A percentile compares a stretch with the other conserved stretches of the same genome.
Conservation (phyloP, 805 yeast genomes). For the Candida corydali region DNA sequence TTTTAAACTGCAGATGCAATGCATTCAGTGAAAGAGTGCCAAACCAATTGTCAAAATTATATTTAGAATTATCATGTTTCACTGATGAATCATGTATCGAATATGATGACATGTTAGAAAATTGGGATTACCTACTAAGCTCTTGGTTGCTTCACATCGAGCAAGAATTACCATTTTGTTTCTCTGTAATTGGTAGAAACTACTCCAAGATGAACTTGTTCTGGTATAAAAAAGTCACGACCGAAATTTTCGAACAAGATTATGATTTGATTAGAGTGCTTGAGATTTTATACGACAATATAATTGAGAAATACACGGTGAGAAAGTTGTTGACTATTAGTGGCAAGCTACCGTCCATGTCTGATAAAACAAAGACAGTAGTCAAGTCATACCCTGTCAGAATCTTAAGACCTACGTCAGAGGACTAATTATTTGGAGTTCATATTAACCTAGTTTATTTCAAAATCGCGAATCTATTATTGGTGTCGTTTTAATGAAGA, state of each 20-base stretch:
- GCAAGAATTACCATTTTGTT: conserved; percentile 23
- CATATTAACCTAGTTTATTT: too few relatives aligned
- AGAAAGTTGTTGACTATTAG: neutral
- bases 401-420: too few relatives aligned
- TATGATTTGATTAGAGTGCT: conserved; percentile 4
- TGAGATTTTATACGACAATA: conserved; percentile 2
- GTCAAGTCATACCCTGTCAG: conserved; percentile 3
- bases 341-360: neutral
- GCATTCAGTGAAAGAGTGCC: conserved; percentile 3
- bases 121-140: conserved; percentile 18
- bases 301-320: conserved; percentile 4
- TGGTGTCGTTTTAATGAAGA: too few relatives aligned
- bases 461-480: too few relatives aligned
- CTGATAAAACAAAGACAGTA: neutral
- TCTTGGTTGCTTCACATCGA: conserved; percentile 26
- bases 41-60: neutral
- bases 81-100: conserved; percentile 6
- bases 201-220: conserved; percentile 19
- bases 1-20: conserved; percentile 9
- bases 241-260: conserved; percentile 1
- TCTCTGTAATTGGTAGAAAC: conserved; percentile 26
- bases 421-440: too few relatives aligned
- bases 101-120: conserved; percentile 8
- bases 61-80: conserved; percentile 9
- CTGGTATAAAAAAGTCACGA: conserved; percentile 5